phyloP scores from a whole-genome alignment of 164 flowering plant species.

The Echeveria elegans region DNA sequence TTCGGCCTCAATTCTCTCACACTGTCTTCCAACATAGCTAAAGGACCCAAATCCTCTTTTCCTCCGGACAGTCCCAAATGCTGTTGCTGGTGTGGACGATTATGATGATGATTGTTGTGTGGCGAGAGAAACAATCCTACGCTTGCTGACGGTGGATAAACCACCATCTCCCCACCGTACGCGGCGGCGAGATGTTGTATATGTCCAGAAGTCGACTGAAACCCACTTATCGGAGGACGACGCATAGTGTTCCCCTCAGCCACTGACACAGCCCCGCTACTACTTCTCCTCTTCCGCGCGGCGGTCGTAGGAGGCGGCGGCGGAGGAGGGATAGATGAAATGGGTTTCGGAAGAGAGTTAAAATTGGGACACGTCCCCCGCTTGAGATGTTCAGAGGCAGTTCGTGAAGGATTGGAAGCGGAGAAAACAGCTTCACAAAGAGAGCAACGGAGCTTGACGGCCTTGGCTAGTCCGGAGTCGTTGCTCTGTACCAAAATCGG shows the following conservation, averaged over 20 bases:
- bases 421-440: slow-evolving; percentile 82
- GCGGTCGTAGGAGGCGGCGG: neutral
- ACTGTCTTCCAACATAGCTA: slow-evolving; percentile 91
- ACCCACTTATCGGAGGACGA: neutral
- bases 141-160: neutral
- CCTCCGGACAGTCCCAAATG: slow-evolving; percentile 89
- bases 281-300: neutral
- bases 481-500: slow-evolving; percentile 61
- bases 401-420: slow-evolving; percentile 92
- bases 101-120: slow-evolving; percentile 11
- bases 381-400: slow-evolving; percentile 94
- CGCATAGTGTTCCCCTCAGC: neutral
- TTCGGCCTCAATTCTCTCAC: slow-evolving; percentile 92
- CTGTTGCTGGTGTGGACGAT: slow-evolving; percentile 21
- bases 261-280: neutral
- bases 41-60: slow-evolving; percentile 84
- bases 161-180: slow-evolving; percentile 3
- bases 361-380: slow-evolving; percentile 92
- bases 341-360: slow-evolving; percentile 46
- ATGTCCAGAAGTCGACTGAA: neutral
- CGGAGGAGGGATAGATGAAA: slow-evolving; percentile 40
- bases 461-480: slow-evolving; percentile 68
- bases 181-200: neutral
- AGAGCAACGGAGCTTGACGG: slow-evolving; percentile 80
- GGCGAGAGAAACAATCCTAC: slow-evolving; percentile 12